phyloP scores from a whole-genome alignment of 257 asterid genomes.

The Nicotiana noctiflora region DNA sequence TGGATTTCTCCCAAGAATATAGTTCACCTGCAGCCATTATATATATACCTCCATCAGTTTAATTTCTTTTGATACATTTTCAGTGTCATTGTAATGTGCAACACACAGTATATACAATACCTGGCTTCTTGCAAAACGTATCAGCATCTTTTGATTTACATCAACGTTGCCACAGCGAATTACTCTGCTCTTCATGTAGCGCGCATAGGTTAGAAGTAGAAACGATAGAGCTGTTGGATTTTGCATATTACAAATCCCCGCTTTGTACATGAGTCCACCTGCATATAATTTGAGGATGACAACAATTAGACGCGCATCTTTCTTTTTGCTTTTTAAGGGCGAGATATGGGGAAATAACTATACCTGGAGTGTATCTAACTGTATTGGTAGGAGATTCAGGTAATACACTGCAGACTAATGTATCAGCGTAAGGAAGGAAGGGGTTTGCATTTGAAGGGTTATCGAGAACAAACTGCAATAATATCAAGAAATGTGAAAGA shows the following conservation, averaged over 20 bases:
- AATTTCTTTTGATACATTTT: not conserved
- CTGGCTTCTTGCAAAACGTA: slow-evolving; percentile 50
- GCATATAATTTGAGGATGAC: not conserved
- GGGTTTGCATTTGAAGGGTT: not conserved
- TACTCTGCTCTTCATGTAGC: slow-evolving; percentile 53
- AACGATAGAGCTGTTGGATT: slow-evolving; percentile 60
- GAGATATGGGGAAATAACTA: slow-evolving; percentile 26
- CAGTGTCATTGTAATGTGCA: not conserved
- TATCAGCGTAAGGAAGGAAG: slow-evolving; percentile 42
- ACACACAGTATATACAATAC: slow-evolving; percentile 9
- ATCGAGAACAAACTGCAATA: slow-evolving; percentile 7
- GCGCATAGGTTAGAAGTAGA: slow-evolving; percentile 73
- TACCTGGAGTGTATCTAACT: slow-evolving; percentile 8
- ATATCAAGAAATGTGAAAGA: slow-evolving; percentile 5
- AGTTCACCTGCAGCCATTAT: slow-evolving; percentile 29
- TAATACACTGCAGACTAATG: slow-evolving; percentile 57
- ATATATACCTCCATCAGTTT: not conserved
- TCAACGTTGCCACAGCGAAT: slow-evolving; percentile 45
- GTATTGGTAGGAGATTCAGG: slow-evolving; percentile 57
- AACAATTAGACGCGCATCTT: not conserved
- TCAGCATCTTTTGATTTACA: slow-evolving; percentile 33
- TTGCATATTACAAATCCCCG: slow-evolving; percentile 57
- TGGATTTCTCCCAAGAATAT: slow-evolving; percentile 47
- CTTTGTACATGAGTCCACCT: slow-evolving; percentile 76
- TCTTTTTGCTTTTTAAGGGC: slow-evolving; percentile 37